Conservation (phyloP, 352 stramenopile genomes). For the Pythium inflatum region DNA sequence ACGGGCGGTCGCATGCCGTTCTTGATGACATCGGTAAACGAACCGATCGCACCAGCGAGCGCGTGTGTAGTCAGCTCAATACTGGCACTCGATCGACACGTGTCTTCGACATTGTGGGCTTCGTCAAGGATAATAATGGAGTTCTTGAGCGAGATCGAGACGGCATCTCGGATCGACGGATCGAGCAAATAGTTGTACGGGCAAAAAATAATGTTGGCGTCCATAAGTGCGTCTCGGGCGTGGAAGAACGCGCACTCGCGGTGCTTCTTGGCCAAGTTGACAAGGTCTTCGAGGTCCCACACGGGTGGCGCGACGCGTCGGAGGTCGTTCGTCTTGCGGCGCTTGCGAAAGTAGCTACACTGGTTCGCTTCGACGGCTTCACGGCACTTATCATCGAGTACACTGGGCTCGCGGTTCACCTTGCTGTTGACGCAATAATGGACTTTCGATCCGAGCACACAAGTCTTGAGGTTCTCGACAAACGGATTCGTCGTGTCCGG, state of each 20-base stretch:
- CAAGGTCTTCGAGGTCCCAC: conserved; percentile 88
- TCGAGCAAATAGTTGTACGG: conserved; percentile 91
- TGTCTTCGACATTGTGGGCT: conserved; percentile 89
- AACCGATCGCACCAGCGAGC: conserved; percentile 56
- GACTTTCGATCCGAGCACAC: conserved; percentile 75
- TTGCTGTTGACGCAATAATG: conserved; percentile 83
- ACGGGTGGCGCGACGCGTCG: conserved; percentile 54
- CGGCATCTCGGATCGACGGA: conserved; percentile 68
- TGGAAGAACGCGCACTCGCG: conserved; percentile 85
- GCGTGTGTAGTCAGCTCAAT: conserved; percentile 66
- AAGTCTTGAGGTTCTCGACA: conserved; percentile 65
- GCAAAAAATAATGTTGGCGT: conserved; percentile 83
- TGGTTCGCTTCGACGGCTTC: conserved; percentile 52
- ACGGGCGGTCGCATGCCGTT: conserved; percentile 51
- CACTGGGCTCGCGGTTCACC: conserved; percentile 57
- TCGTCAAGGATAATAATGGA: conserved; percentile 86
- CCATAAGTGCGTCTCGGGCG: conserved; percentile 46
- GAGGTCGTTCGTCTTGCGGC: conserved; percentile 57
- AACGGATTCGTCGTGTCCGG: conserved; percentile 46
- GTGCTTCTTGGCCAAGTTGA: conserved; percentile 70
- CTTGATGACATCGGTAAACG: conserved; percentile 71
- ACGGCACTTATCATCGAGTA: conserved; percentile 83
- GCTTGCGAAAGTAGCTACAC: conserved; percentile 65
- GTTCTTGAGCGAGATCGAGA: conserved; percentile 74
- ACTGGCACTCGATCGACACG: conserved; percentile 77